Evolutionary conservation across 495 filamentous ascomycete species (phyloP), one percentile per base, ranked within the genome.

Genomic region (Hypoxylon crocopeplum): DNA sequence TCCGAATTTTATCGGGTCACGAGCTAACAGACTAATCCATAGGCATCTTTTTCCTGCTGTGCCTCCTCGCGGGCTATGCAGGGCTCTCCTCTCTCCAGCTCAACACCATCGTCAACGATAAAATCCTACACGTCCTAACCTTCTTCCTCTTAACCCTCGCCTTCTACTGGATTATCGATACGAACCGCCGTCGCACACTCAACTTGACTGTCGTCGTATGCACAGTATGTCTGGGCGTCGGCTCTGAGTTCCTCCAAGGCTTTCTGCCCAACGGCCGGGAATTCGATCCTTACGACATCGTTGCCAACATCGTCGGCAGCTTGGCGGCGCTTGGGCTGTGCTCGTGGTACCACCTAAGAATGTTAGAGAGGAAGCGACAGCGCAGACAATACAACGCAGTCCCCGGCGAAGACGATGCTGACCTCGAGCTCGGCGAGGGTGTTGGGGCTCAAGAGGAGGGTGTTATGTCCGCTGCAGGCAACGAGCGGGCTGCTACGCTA

Each of bases 81-180:
- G 91, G 90, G 51, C 87, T 96, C 32, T 77, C 82, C 19, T 75
- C 79, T n/a, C 71, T 83, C 17, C 78, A 84, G 51, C 63, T 89
- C 48, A 80, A 83, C 56, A 29, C 53, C 48, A 40, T 69, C 55
- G 64, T 84, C 52, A 91, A 93, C 80, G 92, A 97, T 82, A 97
- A 97, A 75, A 77, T 90, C 70, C 85, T 99, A 20, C 95, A 98
- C 72, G 79, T 91, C 67, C 37, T 93, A 41, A 90, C 89, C 57
- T 97, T 99, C 79, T 95, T 97, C 84, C 62, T 89, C 51, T 78
- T 99, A 19, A 93, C 95, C 10, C 72, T 90, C 30, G 77, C 79
- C 64, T 98, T 97, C 83, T 99, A 99, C 85, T 99, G 93, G 93
- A 88, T 96, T 67, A 73, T 96, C 66, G 94, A 99, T 68, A 92